A percentile compares a stretch with the other conserved stretches of the same genome.
phyloP scores from a whole-genome alignment of 306 rosid species.

The Malus sylvestris region DNA sequence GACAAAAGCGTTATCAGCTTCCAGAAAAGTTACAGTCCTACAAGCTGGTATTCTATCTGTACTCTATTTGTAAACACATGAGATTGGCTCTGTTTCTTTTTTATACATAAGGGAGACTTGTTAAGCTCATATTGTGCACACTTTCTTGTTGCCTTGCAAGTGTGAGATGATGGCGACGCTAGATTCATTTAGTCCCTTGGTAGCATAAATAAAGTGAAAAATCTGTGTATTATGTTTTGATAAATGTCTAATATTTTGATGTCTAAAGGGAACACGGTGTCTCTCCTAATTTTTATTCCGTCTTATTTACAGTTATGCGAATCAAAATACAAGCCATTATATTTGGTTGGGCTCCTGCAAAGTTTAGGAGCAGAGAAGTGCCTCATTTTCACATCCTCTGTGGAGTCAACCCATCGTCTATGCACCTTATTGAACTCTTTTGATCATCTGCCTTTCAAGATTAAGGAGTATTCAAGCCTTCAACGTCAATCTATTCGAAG shows the following conservation, averaged over 20 bases:
- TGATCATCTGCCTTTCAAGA: conserved; percentile 49
- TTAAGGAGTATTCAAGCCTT: conserved; percentile 81
- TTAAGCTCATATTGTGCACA: neutral
- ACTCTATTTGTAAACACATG: neutral
- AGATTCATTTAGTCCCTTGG: neutral
- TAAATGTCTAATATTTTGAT: neutral
- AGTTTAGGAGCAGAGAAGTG: conserved; percentile 71
- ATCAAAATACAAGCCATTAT: conserved; percentile 68
- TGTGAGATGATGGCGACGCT: neutral
- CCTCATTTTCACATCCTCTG: conserved; percentile 84
- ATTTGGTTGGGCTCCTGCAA: conserved; percentile 75
- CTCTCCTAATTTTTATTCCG: conserved; percentile 2
- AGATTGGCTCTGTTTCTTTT: neutral
- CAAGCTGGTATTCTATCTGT: conserved; percentile 49
- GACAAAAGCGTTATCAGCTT: conserved; percentile 67
- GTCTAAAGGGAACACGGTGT: neutral
- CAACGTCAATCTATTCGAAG: conserved; percentile 85
- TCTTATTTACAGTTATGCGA: conserved; percentile 58
- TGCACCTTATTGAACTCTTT: conserved; percentile 72
- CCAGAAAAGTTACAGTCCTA: conserved; percentile 77
- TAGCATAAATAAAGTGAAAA: neutral
- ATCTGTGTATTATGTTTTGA: neutral
- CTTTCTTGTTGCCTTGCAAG: neutral
- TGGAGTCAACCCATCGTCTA: conserved; percentile 82
- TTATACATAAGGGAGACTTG: neutral